Conservation (phyloP, 148 eudicot species). For the Drosera capensis region DNA sequence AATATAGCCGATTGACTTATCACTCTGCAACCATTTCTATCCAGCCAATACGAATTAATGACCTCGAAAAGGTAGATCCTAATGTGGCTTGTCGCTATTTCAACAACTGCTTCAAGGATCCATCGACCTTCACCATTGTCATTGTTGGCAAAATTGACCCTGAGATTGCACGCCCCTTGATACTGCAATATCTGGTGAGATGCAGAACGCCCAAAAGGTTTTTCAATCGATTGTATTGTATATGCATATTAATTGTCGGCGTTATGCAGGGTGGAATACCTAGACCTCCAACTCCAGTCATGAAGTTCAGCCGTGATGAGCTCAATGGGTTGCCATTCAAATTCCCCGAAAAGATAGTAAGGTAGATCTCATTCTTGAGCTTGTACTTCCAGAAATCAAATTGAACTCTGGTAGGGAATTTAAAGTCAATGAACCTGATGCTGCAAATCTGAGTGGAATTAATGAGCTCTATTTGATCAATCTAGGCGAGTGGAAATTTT, state of each 20-base stretch:
- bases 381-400: no score
- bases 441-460: no score
- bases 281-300: conserved; percentile 35
- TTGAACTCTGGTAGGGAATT: no score
- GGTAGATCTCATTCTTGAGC: conserved; percentile 20
- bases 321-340: conserved; percentile 73
- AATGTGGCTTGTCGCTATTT: conserved; percentile 71
- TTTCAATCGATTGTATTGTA: background rate
- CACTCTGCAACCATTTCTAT: conserved; percentile 10
- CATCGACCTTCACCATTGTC: conserved; percentile 70
- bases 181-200: conserved; percentile 73
- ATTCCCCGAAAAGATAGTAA: conserved; percentile 45
- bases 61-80: conserved; percentile 64
- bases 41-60: conserved; percentile 60
- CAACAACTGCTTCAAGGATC: conserved; percentile 62
- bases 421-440: background rate
- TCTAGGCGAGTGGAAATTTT: no score
- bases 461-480: no score
- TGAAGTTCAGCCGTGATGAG: conserved; percentile 48
- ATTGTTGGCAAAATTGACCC: conserved; percentile 79
- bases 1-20: background rate
- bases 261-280: conserved; percentile 75
- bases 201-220: background rate
- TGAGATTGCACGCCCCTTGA: conserved; percentile 38
- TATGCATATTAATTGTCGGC: background rate